These are phyloP conservation scores for Echinosphaeria canescens DNA, from an alignment of 2,329 filamentous ascomycete species.

Conservation along the genomic window DNA sequence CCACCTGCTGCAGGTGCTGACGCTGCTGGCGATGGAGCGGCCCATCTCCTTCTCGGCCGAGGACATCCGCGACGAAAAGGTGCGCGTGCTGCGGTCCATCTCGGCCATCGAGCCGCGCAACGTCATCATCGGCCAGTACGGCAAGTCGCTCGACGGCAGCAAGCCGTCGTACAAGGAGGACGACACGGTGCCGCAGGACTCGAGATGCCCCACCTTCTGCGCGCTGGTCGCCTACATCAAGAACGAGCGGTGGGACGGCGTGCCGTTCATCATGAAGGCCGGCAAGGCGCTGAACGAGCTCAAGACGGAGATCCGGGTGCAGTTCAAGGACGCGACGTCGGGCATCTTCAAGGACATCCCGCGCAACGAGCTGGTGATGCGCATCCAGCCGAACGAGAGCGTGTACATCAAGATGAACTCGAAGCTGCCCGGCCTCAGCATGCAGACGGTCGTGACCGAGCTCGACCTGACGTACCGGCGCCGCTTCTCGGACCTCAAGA, in stretches of 20 bases:
- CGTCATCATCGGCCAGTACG: conserved; percentile 98
- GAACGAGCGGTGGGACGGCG: conserved; percentile 98
- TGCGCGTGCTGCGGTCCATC: conserved; percentile 84
- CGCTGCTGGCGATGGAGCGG: conserved; percentile 91
- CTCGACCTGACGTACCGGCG: conserved; percentile 95
- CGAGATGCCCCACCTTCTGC: conserved; percentile 93
- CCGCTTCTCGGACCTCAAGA: conserved; percentile 98
- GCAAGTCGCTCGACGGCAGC: conserved; percentile 82
- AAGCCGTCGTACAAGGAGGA: conserved; percentile 99
- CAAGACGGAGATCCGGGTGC: conserved; percentile 97
- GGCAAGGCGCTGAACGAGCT: conserved; percentile 98
- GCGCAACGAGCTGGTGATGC: conserved; percentile 96
- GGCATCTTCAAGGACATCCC: conserved; percentile 99
- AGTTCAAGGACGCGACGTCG: conserved; percentile 98
- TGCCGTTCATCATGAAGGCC: conserved; percentile 98
- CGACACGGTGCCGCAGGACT: conserved; percentile 93
- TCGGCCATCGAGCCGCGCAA: conserved; percentile 96
- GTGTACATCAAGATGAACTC: conserved; percentile 99
- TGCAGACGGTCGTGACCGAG: conserved; percentile 98
- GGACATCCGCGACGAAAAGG: conserved; percentile 97
- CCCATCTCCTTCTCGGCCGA: conserved; percentile 96
- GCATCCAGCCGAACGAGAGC: conserved; percentile 97
- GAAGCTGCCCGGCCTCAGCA: conserved; percentile 92
- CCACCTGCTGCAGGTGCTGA: conserved; percentile 90
- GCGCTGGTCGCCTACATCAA: conserved; percentile 97